Evolutionary conservation across 164 flowering plant species (phyloP).

Genomic region (Aristolochia fimbriata): DNA sequence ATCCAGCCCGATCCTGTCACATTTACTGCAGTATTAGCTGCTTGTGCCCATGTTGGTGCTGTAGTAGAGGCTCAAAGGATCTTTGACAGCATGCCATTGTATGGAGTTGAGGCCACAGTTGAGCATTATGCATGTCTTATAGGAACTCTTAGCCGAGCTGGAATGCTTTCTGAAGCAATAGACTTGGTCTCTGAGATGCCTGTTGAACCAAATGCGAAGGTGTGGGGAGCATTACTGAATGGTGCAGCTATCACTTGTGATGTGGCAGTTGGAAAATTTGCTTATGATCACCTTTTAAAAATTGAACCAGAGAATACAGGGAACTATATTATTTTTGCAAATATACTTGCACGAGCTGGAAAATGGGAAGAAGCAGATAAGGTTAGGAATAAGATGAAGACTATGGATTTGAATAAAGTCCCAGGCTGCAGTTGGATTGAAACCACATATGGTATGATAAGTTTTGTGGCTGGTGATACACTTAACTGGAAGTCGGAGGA

Average conservation of each 20-base stretch:
- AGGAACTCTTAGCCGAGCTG: constrained; percentile 64
- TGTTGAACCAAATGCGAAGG: constrained; percentile 55
- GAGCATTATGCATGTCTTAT: constrained; percentile 92
- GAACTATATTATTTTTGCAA: constrained; percentile 64
- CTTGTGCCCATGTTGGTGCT: constrained; percentile 72
- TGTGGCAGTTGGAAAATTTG: constrained; percentile 55
- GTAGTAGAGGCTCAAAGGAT: constrained; percentile 49
- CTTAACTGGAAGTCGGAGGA: constrained; percentile 28
- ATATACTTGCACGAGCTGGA: constrained; percentile 64
- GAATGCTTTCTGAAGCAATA: constrained; percentile 54
- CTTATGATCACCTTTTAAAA: constrained; percentile 42
- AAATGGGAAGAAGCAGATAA: constrained; percentile 72
- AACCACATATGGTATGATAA: constrained; percentile 26
- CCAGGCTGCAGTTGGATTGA: constrained; percentile 75
- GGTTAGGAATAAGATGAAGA: constrained; percentile 51
- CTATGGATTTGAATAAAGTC: constrained; percentile 47
- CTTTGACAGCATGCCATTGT: constrained; percentile 38
- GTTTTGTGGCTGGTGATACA: constrained; percentile 32
- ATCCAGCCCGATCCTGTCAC: constrained; percentile 62
- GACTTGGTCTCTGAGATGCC: constrained; percentile 61
- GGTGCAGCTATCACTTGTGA: constrained; percentile 62
- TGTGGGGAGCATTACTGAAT: constrained; percentile 75
- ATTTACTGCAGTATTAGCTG: constrained; percentile 61
- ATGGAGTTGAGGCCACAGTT: constrained; percentile 39
- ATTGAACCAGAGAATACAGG: constrained; percentile 74